phyloP scores from a whole-genome alignment of 257 asterid species.

The Solanum chilense region DNA sequence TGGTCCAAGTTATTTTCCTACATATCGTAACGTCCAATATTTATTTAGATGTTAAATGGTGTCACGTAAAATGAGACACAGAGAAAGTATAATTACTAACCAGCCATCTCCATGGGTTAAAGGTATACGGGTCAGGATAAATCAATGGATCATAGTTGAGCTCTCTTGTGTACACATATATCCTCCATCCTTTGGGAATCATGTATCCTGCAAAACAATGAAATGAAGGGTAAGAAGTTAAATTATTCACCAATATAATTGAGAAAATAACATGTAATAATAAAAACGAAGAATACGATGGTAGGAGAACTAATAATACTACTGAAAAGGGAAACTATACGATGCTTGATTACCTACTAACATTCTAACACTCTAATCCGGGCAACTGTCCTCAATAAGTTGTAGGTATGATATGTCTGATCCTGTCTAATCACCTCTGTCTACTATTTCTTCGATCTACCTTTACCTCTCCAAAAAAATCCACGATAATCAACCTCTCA shows the following conservation, averaged over 20 bases:
- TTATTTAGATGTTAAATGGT: not conserved
- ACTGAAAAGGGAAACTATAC: not conserved
- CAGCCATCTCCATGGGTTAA: conserved; percentile 96
- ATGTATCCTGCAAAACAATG: conserved; percentile 24
- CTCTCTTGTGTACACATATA: conserved; percentile 69
- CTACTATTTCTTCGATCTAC: not conserved
- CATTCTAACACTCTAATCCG: not conserved
- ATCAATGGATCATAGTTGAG: conserved; percentile 57
- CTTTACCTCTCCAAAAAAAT: not conserved
- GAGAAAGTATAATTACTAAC: conserved; percentile 9
- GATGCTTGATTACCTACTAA: not conserved
- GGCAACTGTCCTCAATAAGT: not conserved
- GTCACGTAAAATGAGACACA: too few relatives aligned
- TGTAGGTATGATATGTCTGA: not conserved
- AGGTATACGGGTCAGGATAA: conserved; percentile 52
- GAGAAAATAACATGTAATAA: not conserved
- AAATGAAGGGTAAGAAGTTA: not conserved
- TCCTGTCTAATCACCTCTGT: not conserved
- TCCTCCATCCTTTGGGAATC: conserved; percentile 76
- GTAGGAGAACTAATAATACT: not conserved
- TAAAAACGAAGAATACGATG: not conserved
- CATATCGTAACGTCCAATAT: not conserved
- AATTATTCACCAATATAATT: too few relatives aligned
- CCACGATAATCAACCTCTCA: not conserved
- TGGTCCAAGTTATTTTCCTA: conserved; percentile 53